Evolutionary conservation across 2,329 filamentous ascomycete genomes (phyloP), one percentile per base, ranked within the genome.

Genomic region (Aspergillus neoniger): DNA sequence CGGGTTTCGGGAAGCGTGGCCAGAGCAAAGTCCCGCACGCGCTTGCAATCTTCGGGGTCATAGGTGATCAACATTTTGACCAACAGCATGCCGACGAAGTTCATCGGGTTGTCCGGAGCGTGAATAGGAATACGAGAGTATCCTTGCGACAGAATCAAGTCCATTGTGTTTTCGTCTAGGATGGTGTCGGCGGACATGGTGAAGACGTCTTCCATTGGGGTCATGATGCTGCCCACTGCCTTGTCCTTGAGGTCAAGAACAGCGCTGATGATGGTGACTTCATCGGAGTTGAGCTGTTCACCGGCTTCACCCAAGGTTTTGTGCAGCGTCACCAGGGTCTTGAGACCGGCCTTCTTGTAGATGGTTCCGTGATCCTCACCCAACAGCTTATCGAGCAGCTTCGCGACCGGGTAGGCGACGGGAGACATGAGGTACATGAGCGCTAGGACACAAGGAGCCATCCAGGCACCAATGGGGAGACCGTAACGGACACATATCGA

Each of bases 1-100:
- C 91, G 87, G 0, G 95, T 99, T 76, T 99, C 95, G 1, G 96
- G 95, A 6, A 99, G 86, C 0, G 95, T 97, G 14, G 95, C 95
- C 54, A 99, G 83, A 7, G 92, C 88, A 73, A 99, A 97, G 63
- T 98, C 94, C 63, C 89, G 86, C 38, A 99, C 95, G 19, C 87
- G 87, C 71, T 90, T 91, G 72, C 85, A 86, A 72, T 99, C 95
- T 76, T 99, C 95, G 0, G 95, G 95, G 67, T 99, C 95, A 74
- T 99, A 99, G 0, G 95, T 98, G 71, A 99, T 99, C 63, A 99
- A 85, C 72, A 98, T 98, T 82, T 99, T 99, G 75, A 99, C 95
- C 9, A 99, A 82, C 6, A 99, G 86, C 94, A 99, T 99, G 65
- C 95, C 95, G 30, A 98, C 89, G 77, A 97, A 99, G 74, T 99